Percentiles rank a stretch among this genome's conserved stretches.
Evolutionary conservation across 768 basidiomycete genomes (phyloP).

Genomic region (Phlebiopsis flavidoalba): DNA sequence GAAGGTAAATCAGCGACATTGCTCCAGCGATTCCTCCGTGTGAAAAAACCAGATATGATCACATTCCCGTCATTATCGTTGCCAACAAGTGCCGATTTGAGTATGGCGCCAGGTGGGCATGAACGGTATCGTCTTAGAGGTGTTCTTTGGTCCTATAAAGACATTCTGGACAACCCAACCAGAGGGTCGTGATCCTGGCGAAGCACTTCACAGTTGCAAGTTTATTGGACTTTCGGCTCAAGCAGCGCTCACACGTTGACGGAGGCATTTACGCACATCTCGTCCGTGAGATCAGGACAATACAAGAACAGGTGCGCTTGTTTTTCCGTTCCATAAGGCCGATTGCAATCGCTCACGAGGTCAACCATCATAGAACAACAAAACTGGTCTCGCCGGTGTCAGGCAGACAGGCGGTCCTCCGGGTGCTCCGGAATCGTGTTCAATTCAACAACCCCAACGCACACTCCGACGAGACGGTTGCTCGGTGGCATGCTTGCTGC

Average conservation of each 20-base stretch:
- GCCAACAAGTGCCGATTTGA: slow-evolving; percentile 98
- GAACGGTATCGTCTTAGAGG: slow-evolving; percentile 59
- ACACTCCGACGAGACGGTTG: slow-evolving; percentile 50
- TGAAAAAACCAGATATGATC: slow-evolving; percentile 95
- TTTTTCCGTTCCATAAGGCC: background rate
- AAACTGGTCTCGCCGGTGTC: slow-evolving; percentile 63
- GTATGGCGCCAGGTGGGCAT: slow-evolving; percentile 91
- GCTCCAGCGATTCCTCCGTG: slow-evolving; percentile 91
- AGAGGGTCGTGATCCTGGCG: slow-evolving; percentile 98
- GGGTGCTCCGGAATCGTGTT: slow-evolving; percentile 37
- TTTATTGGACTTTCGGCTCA: slow-evolving; percentile 95
- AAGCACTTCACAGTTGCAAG: slow-evolving; percentile 90
- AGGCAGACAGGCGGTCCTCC: slow-evolving; percentile 39
- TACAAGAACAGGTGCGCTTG: slow-evolving; percentile 79
- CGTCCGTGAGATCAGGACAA: slow-evolving; percentile 87
- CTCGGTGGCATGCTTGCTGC: slow-evolving; percentile 64
- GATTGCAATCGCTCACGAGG: background rate
- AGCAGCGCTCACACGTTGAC: slow-evolving; percentile 94
- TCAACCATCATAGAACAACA: slow-evolving; percentile 57
- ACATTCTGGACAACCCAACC: slow-evolving; percentile 8
- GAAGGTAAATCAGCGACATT: slow-evolving; percentile 96
- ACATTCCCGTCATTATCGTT: slow-evolving; percentile 94
- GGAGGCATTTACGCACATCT: slow-evolving; percentile 93
- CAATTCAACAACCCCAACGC: slow-evolving; percentile 44
- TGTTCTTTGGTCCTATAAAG: background rate